Evolutionary conservation across 2,329 filamentous ascomycete species (phyloP).

Genomic region (Colletotrichum scovillei): DNA sequence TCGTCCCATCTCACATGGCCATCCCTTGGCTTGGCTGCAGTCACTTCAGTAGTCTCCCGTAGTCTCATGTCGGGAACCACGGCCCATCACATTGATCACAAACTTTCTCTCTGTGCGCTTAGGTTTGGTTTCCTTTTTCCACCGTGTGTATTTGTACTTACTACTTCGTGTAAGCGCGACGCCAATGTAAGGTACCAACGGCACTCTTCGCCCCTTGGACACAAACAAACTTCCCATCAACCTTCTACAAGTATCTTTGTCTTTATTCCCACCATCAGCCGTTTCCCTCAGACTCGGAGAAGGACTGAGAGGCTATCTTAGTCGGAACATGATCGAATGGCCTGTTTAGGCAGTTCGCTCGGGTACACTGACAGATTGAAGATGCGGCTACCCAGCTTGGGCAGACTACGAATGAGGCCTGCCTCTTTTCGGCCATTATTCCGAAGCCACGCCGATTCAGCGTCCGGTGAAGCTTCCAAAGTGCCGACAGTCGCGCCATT

Average conservation of each 20-base stretch:
- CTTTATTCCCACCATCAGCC: background rate
- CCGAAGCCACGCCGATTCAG: background rate
- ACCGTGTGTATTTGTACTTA: background rate
- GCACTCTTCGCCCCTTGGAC: background rate
- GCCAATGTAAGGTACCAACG: background rate
- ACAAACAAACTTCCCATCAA: background rate
- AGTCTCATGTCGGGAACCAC: background rate
- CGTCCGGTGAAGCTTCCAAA: background rate
- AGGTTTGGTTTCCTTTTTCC: background rate
- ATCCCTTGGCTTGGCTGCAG: background rate
- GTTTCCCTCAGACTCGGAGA: background rate
- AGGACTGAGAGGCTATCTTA: background rate
- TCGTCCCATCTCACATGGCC: background rate
- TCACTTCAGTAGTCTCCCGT: background rate
- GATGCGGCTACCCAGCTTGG: background rate
- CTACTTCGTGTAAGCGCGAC: background rate
- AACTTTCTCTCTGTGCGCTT: background rate
- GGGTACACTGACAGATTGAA: background rate
- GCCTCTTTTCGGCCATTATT: background rate
- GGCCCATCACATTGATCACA: background rate
- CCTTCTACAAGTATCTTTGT: background rate
- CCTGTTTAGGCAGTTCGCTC: background rate
- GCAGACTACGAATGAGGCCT: background rate
- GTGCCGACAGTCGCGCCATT: background rate
- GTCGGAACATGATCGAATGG: background rate